Evolutionary conservation across 306 rosid species (phyloP), one percentile per base, ranked within the genome.

Genomic region (Spatholobus suberectus): DNA sequence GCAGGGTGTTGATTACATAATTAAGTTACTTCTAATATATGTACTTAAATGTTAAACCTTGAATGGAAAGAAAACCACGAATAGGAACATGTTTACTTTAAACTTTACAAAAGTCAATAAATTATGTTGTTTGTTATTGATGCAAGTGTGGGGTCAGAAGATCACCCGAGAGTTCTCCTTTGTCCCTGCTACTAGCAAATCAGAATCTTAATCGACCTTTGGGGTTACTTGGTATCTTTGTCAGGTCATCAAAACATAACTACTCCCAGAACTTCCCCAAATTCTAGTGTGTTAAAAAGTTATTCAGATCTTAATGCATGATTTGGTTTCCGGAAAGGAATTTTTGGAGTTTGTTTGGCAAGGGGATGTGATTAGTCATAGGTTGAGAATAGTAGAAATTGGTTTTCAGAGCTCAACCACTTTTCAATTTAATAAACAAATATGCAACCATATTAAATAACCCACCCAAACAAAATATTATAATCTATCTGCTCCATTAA

Each of bases 191-290:
- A 58, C 85, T 81, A 54, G 84, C 79, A 92, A 88, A 91, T 92
- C 97, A 85, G 89, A 92, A 92, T 92, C 94, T 73, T 86, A 89
- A 91, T 91, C 85, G 12, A 73, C 62, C 76, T 43, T 83, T 88
- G 77, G 76, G 79, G 89, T 82, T 87, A 81, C 80, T 78, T 76
- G 78, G 81, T 84, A 89, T 89, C 90, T 87, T 86, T 87, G 88
- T 89, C 91, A 82, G 51, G 85, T 85, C 91, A 85, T 68, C 80
- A 81, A 73, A 80, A 79, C 90, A 86, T 73, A 88, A 87, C 92
- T 66, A 80, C 86, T 84, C 84, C 69, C 40, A 54, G 61, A 86
- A 69, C 74, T 37, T 75, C 68, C 66, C 59, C 61, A 69, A 83
- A 69, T 68, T 55, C 41, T 82, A 69, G 47, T 62, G 51, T 73